Percentiles rank a stretch among this genome's conserved stretches.
These are phyloP conservation scores for Colletotrichum sp. DNA, from an alignment of 2,329 filamentous ascomycete genomes.

Conservation along the genomic window DNA sequence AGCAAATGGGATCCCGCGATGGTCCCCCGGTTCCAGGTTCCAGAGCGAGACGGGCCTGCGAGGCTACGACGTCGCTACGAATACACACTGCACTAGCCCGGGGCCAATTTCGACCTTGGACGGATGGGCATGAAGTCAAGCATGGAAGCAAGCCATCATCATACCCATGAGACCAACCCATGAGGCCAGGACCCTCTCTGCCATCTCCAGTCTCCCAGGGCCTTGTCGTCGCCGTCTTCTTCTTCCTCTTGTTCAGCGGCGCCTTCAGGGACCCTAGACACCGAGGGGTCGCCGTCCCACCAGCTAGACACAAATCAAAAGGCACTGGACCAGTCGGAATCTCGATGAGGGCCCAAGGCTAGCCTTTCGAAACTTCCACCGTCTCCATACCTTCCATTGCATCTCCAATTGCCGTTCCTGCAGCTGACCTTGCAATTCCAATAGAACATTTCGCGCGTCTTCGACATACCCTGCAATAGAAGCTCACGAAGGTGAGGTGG, in stretches of 20 bases:
- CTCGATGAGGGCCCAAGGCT: not conserved
- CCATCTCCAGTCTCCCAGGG: not conserved
- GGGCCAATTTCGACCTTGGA: not conserved
- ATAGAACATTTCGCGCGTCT: not conserved
- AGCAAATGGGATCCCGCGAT: not conserved
- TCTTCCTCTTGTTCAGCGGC: not conserved
- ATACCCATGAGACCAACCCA: not conserved
- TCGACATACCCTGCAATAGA: not conserved
- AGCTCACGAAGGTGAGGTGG: not conserved
- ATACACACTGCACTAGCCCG: not conserved
- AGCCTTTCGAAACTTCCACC: not conserved
- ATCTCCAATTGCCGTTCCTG: constrained; percentile 11
- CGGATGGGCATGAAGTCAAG: not conserved
- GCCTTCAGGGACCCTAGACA: not conserved
- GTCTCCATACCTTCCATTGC: constrained; percentile 20
- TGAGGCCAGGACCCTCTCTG: not conserved
- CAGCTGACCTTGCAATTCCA: not conserved
- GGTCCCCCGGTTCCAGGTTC: not conserved
- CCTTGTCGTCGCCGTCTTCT: not conserved
- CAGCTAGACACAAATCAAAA: not conserved
- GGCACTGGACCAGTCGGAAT: not conserved
- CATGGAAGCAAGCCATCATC: not conserved
- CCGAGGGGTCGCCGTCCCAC: not conserved
- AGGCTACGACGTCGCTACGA: not conserved
- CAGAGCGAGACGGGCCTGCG: not conserved